Conservation (phyloP, 2,329 filamentous ascomycete genomes). For the Penicillium sp. region DNA sequence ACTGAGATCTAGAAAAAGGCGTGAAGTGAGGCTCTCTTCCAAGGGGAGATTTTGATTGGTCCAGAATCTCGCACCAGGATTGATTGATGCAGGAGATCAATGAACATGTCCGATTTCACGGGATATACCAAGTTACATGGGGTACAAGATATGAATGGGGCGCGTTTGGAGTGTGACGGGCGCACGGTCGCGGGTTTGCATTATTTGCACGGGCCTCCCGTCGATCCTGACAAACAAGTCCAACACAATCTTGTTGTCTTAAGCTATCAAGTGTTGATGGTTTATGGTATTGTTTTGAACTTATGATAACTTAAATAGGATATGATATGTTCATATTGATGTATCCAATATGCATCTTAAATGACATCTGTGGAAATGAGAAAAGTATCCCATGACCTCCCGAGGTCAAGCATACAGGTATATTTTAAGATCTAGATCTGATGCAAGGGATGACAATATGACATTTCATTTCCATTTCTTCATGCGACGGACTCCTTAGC, state of each 20-base stretch:
- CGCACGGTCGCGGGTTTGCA: slow-evolving; percentile 1
- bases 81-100: slow-evolving; percentile 5
- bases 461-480: background rate
- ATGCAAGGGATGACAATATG: background rate
- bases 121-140: slow-evolving; percentile 1
- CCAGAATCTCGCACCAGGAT: background rate
- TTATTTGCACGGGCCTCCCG: slow-evolving; percentile 4
- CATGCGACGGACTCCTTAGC: background rate
- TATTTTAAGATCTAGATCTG: background rate
- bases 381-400: background rate
- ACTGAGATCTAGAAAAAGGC: background rate
- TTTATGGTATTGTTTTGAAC: background rate
- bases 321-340: background rate
- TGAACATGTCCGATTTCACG: background rate
- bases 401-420: background rate
- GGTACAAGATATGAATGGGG: slow-evolving; percentile 2
- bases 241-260: no score
- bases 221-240: background rate
- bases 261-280: background rate
- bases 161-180: slow-evolving; percentile 5
- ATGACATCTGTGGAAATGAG: background rate
- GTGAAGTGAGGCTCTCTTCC: background rate
- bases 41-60: background rate
- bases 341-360: background rate
- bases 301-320: background rate